Percentiles rank a stretch among this genome's conserved stretches.
Conservation (phyloP, 2,329 filamentous ascomycete genomes). For the Trichophyton rubrum region DNA sequence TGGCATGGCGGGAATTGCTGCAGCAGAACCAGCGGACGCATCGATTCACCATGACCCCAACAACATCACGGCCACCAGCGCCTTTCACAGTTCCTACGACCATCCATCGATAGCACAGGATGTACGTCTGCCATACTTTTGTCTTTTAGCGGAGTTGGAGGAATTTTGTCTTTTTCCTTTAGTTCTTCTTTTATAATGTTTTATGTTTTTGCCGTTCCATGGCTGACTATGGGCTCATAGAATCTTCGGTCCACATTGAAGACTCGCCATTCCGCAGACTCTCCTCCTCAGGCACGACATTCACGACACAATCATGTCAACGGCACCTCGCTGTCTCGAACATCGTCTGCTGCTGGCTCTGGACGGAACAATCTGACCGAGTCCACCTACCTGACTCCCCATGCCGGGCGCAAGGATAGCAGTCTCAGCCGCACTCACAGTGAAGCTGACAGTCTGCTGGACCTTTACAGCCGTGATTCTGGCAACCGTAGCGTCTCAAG, state of each 20-base stretch:
- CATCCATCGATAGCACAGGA: not conserved
- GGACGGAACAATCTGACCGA: constrained; percentile 22
- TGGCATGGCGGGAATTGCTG: constrained; percentile 32
- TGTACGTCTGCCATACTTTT: not conserved
- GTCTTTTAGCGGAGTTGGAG: no score
- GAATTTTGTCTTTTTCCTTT: no score
- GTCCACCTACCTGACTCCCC: constrained; percentile 17
- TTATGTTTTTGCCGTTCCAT: not conserved
- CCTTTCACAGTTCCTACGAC: not conserved
- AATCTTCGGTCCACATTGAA: constrained; percentile 12
- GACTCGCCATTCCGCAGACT: constrained; percentile 29
- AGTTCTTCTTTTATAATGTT: no score
- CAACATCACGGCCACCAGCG: not conserved
- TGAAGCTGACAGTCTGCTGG: constrained; percentile 28
- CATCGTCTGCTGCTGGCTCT: constrained; percentile 25
- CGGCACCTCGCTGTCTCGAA: constrained; percentile 22
- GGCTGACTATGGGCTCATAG: not conserved
- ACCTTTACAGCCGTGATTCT: constrained; percentile 25
- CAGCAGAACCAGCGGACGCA: constrained; percentile 28
- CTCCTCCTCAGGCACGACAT: constrained; percentile 13
- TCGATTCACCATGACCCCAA: constrained; percentile 6
- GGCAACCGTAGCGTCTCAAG: constrained; percentile 16
- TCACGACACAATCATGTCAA: not conserved
- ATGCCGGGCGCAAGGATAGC: constrained; percentile 22
- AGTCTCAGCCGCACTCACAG: constrained; percentile 27